Base-by-base conservation (phyloP, 805 yeast species). In the Sugiyamaella valdiviana region DNA sequence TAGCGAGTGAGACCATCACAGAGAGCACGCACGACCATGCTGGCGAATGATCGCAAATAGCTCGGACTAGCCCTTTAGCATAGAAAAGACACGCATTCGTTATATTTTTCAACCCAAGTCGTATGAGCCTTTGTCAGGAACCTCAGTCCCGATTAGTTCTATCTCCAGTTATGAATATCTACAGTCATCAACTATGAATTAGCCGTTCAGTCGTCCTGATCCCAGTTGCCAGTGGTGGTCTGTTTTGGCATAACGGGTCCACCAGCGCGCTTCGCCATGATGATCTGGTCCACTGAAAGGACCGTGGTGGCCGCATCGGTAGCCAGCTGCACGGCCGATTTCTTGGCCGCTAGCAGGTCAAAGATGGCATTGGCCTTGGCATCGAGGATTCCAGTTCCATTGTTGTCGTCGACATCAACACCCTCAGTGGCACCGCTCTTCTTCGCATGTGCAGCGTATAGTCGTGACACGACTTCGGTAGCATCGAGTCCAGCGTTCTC, bases 261-360 rank as follows among this genome's bases (percentile, higher is more conserved):
- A 56, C 99, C 99, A 1, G 98, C 97, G 66, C 96, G 81, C 78
- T 91, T 91, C 40, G 99, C 98, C 93, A 91, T 93, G 64, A 91
- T 93, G 61, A 91, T 91, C 75, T 91, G 98, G 67, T 93, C 98
- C 44, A 93, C 93, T 21, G 95, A 82, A 54, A 90, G 75, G 46
- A 90, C 83, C 4, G 98, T 93, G 54, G 77, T 79, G 12, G 96
- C 95, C 43, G 97, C 96, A 57, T 93, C 98, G 2, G 96, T 89
- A 15, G 99, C 98, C 54, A 93, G 83, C 59, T 82, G 79, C 57
- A 93, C 83, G 42, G 97, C 99, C 53, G 87, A 84, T 60, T 76
- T 77, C 74, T 93, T 91, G 39, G 90, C 76, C 19, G 85, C 72
- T 54, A 84, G 76, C 53, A 91, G 77, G 66, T 91, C 99, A 63